Evolutionary conservation across 2,329 filamentous ascomycete genomes (phyloP), one percentile per base, ranked within the genome.

Genomic region (Fonsecaea monophora): DNA sequence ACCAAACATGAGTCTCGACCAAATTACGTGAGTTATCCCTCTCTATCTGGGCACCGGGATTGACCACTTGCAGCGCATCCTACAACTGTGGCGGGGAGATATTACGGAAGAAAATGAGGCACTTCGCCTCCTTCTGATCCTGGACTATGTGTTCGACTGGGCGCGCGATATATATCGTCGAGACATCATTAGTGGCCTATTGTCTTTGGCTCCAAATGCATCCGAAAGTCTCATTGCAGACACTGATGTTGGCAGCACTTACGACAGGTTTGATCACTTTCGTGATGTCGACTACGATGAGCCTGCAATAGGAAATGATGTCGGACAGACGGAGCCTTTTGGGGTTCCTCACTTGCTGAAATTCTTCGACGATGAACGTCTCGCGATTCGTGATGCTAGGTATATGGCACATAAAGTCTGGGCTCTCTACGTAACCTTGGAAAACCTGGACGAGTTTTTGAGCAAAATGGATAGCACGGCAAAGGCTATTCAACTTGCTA

Each of bases 91-190:
- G 55, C 12, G 18, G 4, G 55, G 55, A 38, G 12, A 37, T 6
- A 42, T 58, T 7, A 58, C 35, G 9, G 15, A 8, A 1, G 35
- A 42, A 42, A 7, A 42, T 25, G 18, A 38, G 1, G 37, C 32
- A 5, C 34, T 58, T 35, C 55, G n/a, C 7, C n/a, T 58, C 3
- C 55, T 58, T 13, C 18, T 58, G 10, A 58, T 58, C 10, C 1
- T 58, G 25, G 55, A 58, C 18, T 58, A 58, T 18, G 40, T 58
- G 12, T 38, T 58, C 18, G 55, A 58, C 3, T 58, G 55, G 55
- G 55, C 55, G 13, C 55, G 55, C n/a, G 55, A 58, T 58, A 25
- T 58, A 15, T 58, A 58, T 7, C 32, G 37, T 10, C 15, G 25
- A 53, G 48, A 53, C 48, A 53, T 53, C 48, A 53, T 53, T 18